Conservation (phyloP, 2,329 filamentous ascomycete species). For the Botrytis hyacinthi region DNA sequence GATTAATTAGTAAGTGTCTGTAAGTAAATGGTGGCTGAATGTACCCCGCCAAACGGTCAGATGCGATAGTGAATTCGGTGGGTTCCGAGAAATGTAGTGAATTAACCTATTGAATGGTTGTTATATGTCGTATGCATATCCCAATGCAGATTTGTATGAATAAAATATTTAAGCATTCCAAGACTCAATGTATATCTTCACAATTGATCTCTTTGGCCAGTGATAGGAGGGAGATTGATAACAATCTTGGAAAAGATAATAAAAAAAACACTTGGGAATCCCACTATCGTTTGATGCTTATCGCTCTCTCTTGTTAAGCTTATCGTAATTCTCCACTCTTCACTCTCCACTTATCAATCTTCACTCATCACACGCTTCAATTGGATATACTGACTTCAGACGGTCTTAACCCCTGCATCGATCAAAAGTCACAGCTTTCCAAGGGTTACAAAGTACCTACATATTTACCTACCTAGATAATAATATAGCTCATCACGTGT, state of each 20-base stretch:
- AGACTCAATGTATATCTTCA: background rate
- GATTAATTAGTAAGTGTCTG: background rate
- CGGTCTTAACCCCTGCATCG: background rate
- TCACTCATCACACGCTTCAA: background rate
- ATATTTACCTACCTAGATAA: too few species aligned
- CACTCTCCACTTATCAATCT: background rate
- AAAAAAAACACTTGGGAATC: background rate
- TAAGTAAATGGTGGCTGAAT: background rate
- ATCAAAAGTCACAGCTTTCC: background rate
- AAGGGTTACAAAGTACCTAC: background rate
- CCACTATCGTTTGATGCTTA: background rate
- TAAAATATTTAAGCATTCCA: background rate
- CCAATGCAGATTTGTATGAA: background rate
- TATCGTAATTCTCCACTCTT: background rate
- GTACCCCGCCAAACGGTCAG: conserved; percentile 2
- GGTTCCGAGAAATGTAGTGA: background rate
- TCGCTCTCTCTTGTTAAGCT: background rate
- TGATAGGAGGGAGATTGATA: background rate
- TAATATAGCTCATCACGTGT: background rate
- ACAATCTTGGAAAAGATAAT: background rate
- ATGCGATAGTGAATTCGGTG: conserved; percentile 1
- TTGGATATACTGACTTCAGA: background rate
- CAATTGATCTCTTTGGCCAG: background rate
- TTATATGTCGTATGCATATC: background rate
- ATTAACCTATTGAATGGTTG: background rate